phyloP scores from a whole-genome alignment of 2,329 filamentous ascomycete species.

The Aspergillus pseudoglaucus region DNA sequence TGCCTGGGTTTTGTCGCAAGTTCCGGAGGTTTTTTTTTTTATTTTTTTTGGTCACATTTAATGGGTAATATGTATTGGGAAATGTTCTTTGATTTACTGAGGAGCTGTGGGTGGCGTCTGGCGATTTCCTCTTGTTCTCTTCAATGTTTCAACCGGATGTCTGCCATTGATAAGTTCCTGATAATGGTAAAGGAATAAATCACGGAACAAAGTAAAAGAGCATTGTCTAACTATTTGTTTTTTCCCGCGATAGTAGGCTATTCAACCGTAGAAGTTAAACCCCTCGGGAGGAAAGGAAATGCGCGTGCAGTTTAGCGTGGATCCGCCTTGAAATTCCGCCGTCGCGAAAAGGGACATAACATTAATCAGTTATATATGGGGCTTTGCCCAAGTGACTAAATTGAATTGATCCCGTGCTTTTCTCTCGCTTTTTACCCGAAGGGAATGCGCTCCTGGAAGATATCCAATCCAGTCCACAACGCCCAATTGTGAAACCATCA shows the following conservation, averaged over 20 bases:
- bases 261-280: not conserved
- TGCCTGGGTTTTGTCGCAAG: not conserved
- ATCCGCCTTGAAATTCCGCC: constrained; percentile 4
- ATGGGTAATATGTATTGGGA: not conserved
- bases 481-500: not conserved
- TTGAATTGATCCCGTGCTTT: not conserved
- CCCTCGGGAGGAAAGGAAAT: not conserved
- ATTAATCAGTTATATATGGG: not conserved
- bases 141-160: not conserved
- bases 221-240: not conserved
- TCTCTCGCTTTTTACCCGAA: not conserved
- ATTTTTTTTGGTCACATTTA: not conserved
- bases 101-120: not conserved
- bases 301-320: constrained; percentile 3
- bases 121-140: not conserved
- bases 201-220: not conserved
- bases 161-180: not conserved
- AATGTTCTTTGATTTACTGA: not conserved
- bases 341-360: constrained; percentile 3
- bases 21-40: too few relatives aligned
- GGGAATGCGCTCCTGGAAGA: constrained; percentile 3
- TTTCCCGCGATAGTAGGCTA: not conserved
- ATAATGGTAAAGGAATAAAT: not conserved
- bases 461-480: not conserved
- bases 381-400: not conserved